A percentile compares a stretch with the other conserved stretches of the same genome.
Evolutionary conservation across 257 asterid species (phyloP).

Genomic region (Solanum acaule): DNA sequence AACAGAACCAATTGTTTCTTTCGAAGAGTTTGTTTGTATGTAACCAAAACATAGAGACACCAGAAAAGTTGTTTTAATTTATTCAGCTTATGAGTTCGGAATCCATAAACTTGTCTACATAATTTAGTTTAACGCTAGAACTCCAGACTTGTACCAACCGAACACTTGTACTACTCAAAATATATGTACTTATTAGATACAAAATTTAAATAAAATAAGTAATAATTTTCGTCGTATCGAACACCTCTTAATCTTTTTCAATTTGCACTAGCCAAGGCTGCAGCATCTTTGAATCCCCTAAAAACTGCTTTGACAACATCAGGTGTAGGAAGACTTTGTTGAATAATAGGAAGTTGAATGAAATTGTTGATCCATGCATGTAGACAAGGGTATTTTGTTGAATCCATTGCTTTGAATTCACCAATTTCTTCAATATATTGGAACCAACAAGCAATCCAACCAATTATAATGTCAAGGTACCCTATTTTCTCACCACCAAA

Average conservation of each 20-base stretch:
- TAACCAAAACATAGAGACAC: neutral
- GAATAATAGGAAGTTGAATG: neutral
- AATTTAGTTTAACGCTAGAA: neutral
- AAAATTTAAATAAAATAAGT: neutral
- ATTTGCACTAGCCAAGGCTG: neutral
- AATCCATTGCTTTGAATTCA: neutral
- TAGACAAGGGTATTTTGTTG: neutral
- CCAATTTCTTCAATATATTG: constrained; percentile 1
- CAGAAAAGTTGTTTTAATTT: neutral
- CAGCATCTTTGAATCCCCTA: neutral
- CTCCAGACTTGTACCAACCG: neutral
- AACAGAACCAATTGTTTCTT: neutral
- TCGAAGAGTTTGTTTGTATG: neutral
- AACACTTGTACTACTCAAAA: neutral
- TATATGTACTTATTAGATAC: neutral
- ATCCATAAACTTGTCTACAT: neutral
- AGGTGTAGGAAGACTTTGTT: constrained; percentile 1
- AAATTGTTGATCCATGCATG: constrained; percentile 5
- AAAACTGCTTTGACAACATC: neutral
- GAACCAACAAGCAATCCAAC: constrained; percentile 4
- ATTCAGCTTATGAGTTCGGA: neutral
- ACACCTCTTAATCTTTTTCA: neutral
- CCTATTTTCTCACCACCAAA: constrained; percentile 5
- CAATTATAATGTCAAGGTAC: neutral
- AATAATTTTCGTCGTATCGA: neutral